Percentiles rank a stretch among this genome's conserved stretches.
Conservation (phyloP, 306 rosid species). For the Dicorynia guianensis region DNA sequence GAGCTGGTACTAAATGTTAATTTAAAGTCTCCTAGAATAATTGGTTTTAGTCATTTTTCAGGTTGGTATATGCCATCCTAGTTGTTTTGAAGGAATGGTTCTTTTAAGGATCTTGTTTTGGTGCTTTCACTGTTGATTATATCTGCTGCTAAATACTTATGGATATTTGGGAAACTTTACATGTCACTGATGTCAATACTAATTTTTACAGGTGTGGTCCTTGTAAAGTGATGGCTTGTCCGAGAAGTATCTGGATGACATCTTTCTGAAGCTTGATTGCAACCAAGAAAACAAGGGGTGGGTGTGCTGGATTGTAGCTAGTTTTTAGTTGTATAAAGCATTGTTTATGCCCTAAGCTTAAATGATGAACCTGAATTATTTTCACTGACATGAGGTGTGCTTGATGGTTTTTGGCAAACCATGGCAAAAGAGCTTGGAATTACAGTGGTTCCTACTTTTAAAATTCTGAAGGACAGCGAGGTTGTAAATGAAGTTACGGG, state of each 20-base stretch:
- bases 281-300: conserved; percentile 87
- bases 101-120: conserved; percentile 9
- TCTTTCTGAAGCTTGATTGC: conserved; percentile 95
- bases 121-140: conserved; percentile 11
- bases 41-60: conserved; percentile 17
- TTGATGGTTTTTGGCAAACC: conserved; percentile 60
- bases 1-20: conserved; percentile 3
- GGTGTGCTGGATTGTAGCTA: neutral
- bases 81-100: conserved; percentile 27
- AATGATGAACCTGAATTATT: neutral
- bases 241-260: conserved; percentile 80
- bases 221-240: conserved; percentile 96
- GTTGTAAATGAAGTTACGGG: conserved; percentile 90
- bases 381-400: conserved; percentile 33
- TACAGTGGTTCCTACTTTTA: conserved; percentile 95
- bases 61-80: neutral
- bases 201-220: conserved; percentile 88
- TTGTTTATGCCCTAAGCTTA: conserved; percentile 1
- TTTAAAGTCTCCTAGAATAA: conserved; percentile 6
- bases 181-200: neutral
- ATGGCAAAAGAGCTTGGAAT: conserved; percentile 98
- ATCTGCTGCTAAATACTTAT: conserved; percentile 7
- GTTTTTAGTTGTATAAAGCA: neutral
- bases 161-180: conserved; percentile 34
- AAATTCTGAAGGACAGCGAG: conserved; percentile 81